Conservation (phyloP, 148 eudicot species). For the Beta vulgaris region DNA sequence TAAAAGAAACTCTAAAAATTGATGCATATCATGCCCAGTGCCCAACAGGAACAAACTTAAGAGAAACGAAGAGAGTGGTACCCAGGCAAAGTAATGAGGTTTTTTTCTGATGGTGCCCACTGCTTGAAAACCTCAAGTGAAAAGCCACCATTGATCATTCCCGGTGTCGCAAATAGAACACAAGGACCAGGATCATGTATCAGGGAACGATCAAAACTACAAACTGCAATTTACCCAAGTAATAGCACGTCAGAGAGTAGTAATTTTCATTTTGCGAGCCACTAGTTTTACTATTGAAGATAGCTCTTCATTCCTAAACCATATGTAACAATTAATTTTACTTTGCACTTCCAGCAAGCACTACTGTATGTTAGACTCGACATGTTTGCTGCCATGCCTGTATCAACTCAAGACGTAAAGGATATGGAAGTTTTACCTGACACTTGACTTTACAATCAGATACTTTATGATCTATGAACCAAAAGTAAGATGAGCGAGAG, state of each 20-base stretch:
- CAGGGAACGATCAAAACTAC: constrained; percentile 78
- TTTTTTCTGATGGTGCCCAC: constrained; percentile 87
- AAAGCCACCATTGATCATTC: constrained; percentile 91
- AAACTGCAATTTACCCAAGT: constrained; percentile 42
- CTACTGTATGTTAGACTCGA: background rate
- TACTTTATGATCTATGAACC: background rate
- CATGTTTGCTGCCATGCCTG: background rate
- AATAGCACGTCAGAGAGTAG: background rate
- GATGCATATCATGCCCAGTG: background rate
- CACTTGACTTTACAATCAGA: background rate
- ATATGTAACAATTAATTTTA: background rate
- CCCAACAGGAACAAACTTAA: background rate
- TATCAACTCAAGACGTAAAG: background rate
- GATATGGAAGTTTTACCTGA: background rate
- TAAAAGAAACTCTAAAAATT: background rate
- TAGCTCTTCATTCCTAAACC: background rate
- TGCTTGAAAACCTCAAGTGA: constrained; percentile 94
- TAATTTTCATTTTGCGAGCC: background rate
- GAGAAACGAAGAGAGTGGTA: constrained; percentile 23
- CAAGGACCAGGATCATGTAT: constrained; percentile 89
- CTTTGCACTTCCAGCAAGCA: background rate
- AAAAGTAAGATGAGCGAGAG: background rate
- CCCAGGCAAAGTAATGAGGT: constrained; percentile 90
- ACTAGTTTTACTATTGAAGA: background rate
- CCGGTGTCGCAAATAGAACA: constrained; percentile 98